Percentiles rank a stretch among this genome's conserved stretches.
phyloP scores from a whole-genome alignment of 1,139 yeast species.

The Pneumocystis sp. region DNA sequence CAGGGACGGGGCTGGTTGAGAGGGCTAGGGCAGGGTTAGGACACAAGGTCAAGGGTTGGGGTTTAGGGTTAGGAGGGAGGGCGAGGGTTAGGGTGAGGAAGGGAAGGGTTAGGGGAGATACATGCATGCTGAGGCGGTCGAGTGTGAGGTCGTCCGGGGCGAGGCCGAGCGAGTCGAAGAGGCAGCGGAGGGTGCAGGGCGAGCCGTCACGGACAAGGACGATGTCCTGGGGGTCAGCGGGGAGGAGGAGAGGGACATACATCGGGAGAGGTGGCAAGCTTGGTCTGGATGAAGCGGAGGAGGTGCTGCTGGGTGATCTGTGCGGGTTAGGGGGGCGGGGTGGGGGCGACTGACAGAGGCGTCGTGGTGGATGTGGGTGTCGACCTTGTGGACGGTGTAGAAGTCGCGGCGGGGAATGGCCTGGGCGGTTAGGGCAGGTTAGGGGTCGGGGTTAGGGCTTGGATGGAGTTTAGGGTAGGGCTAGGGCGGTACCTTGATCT shows the following conservation, averaged over 20 bases:
- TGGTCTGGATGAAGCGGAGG: conserved; percentile 83
- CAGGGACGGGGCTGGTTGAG: too few relatives aligned
- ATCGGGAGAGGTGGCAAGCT: conserved; percentile 24
- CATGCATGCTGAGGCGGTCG: conserved; percentile 95
- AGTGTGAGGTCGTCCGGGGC: conserved; percentile 91
- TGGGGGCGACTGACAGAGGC: conserved; percentile 39
- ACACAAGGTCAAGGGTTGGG: too few relatives aligned
- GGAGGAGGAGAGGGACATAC: too few relatives aligned
- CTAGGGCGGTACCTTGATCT: conserved; percentile 34
- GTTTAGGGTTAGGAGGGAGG: neutral
- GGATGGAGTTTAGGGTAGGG: neutral
- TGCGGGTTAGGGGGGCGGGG: neutral
- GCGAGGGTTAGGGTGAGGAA: too few relatives aligned
- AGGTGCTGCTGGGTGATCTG: conserved; percentile 90
- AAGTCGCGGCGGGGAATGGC: conserved; percentile 89
- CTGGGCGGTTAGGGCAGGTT: too few relatives aligned
- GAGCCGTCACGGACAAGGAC: conserved; percentile 91
- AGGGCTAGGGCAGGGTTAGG: too few relatives aligned
- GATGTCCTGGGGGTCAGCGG: conserved; percentile 33
- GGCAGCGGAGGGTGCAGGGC: conserved; percentile 70
- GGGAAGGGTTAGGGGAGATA: neutral
- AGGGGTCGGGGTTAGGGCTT: too few relatives aligned
- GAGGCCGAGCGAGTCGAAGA: conserved; percentile 74
- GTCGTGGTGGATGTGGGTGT: conserved; percentile 96
- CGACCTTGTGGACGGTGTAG: conserved; percentile 95